Conservation (phyloP, 225 moss, liverwort and hornwort genomes). For the Physcomitrellopsis africana region DNA sequence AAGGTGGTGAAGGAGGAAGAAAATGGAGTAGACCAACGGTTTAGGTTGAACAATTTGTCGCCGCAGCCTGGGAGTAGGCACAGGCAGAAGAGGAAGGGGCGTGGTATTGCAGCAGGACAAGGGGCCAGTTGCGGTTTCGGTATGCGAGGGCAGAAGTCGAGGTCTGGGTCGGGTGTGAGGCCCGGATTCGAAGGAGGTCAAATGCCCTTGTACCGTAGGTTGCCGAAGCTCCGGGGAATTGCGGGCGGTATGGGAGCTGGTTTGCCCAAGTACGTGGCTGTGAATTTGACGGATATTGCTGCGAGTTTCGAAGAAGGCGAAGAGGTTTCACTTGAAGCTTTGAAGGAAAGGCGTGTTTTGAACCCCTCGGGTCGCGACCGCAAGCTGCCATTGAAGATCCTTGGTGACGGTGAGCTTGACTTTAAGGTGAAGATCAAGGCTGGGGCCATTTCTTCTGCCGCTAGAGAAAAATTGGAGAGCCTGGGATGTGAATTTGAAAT, state of each 20-base stretch:
- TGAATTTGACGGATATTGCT: conserved; percentile 79
- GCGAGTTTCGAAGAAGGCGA: conserved; percentile 72
- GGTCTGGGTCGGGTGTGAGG: conserved; percentile 90
- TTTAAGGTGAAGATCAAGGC: conserved; percentile 85
- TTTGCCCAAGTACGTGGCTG: conserved; percentile 81
- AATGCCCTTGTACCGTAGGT: conserved; percentile 80
- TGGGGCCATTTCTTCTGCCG: conserved; percentile 71
- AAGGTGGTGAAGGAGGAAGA: conserved; percentile 41
- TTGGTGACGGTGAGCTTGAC: conserved; percentile 74
- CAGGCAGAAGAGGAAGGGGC: conserved; percentile 92
- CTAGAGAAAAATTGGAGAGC: conserved; percentile 67
- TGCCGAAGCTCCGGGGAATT: conserved; percentile 90
- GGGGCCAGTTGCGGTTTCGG: conserved; percentile 95
- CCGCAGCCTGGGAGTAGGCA: conserved; percentile 86
- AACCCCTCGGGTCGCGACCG: conserved; percentile 83
- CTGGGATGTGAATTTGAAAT: conserved; percentile 70
- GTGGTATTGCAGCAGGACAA: conserved; percentile 93
- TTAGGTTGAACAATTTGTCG: conserved; percentile 78
- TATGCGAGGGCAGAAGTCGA: conserved; percentile 91
- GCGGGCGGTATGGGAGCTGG: conserved; percentile 94
- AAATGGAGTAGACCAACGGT: conserved; percentile 53
- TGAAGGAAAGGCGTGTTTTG: conserved; percentile 71
- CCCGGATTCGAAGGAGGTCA: conserved; percentile 95
- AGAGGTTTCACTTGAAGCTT: conserved; percentile 77
- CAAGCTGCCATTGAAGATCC: conserved; percentile 81